These are phyloP conservation scores for Rhodamnia rubescens DNA, from an alignment of 345 rosid genomes.

Conservation along the genomic window DNA sequence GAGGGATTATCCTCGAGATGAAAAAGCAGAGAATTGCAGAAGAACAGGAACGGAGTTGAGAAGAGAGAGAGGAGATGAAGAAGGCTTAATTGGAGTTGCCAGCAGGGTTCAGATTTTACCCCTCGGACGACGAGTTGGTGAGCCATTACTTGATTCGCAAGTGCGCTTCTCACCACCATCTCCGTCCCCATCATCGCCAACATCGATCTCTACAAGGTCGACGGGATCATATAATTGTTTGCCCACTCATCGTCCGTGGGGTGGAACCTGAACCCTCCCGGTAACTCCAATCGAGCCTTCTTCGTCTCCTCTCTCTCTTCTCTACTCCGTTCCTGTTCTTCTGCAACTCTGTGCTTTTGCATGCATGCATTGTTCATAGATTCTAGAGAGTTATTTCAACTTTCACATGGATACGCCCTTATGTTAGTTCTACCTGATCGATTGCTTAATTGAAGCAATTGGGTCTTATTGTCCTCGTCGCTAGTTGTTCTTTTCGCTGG, in stretches of 20 bases:
- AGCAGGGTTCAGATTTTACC: conserved; percentile 89
- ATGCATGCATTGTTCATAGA: no score
- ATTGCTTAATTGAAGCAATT: no score
- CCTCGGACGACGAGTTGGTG: conserved; percentile 87
- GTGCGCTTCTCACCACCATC: conserved; percentile 43
- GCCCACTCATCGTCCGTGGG: no score
- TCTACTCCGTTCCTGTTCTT: not conserved
- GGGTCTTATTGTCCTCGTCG: no score
- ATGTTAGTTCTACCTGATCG: no score
- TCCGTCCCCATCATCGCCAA: conserved; percentile 70
- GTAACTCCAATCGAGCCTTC: conserved; percentile 39
- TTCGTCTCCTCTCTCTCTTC: not conserved
- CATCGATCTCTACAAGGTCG: conserved; percentile 75
- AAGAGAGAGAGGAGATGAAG: not conserved
- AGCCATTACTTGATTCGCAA: conserved; percentile 57
- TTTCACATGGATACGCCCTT: no score
- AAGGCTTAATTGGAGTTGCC: conserved; percentile 46
- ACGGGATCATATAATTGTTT: conserved; percentile 16
- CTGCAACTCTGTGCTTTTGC: not conserved
- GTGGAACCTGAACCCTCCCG: conserved; percentile 33
- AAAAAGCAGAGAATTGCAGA: not conserved
- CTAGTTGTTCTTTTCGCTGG: no score
- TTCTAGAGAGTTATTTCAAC: no score
- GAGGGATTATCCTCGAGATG: conserved; percentile 37
- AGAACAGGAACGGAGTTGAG: not conserved